These are phyloP conservation scores for Jamesozyma rosinii DNA, from an alignment of 805 yeast genomes.

Conservation along the genomic window DNA sequence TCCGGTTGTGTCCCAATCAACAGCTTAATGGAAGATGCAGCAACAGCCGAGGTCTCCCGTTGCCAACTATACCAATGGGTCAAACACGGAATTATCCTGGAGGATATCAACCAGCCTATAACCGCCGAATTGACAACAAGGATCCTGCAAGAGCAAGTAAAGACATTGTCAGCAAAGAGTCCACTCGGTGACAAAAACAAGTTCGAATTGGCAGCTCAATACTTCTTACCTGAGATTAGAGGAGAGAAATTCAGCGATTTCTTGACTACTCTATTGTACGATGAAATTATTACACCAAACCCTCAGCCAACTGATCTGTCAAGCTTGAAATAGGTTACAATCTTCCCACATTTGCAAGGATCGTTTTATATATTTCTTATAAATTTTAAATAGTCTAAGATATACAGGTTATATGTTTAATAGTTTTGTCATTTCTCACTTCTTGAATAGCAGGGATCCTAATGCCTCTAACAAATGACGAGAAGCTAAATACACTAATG, in stretches of 20 bases:
- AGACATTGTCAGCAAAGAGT: slow-evolving; percentile 33
- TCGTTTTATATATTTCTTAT: too few relatives aligned
- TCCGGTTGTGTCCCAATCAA: slow-evolving; percentile 81
- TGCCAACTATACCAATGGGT: slow-evolving; percentile 80
- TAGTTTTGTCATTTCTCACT: too few relatives aligned
- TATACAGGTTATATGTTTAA: too few relatives aligned
- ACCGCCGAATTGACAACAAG: slow-evolving; percentile 51
- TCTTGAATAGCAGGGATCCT: too few relatives aligned
- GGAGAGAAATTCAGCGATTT: slow-evolving; percentile 70
- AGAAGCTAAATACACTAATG: too few relatives aligned
- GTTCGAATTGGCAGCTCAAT: slow-evolving; percentile 57
- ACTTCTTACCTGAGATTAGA: slow-evolving; percentile 62
- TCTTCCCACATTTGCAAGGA: too few relatives aligned
- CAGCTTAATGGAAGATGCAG: slow-evolving; percentile 83
- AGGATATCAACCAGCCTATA: slow-evolving; percentile 49
- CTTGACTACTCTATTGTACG: slow-evolving; percentile 67
- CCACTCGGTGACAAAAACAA: slow-evolving; percentile 45
- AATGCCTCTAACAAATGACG: too few relatives aligned
- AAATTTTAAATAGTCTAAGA: too few relatives aligned
- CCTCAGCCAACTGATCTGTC: neutral
- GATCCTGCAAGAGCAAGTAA: slow-evolving; percentile 55
- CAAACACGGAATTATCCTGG: slow-evolving; percentile 51
- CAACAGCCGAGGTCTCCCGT: slow-evolving; percentile 81
- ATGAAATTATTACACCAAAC: slow-evolving; percentile 37
- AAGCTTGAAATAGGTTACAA: neutral